Base-by-base conservation (phyloP, 139 green algal genomes). In the Auxenochlorella pyrenoidosa region DNA sequence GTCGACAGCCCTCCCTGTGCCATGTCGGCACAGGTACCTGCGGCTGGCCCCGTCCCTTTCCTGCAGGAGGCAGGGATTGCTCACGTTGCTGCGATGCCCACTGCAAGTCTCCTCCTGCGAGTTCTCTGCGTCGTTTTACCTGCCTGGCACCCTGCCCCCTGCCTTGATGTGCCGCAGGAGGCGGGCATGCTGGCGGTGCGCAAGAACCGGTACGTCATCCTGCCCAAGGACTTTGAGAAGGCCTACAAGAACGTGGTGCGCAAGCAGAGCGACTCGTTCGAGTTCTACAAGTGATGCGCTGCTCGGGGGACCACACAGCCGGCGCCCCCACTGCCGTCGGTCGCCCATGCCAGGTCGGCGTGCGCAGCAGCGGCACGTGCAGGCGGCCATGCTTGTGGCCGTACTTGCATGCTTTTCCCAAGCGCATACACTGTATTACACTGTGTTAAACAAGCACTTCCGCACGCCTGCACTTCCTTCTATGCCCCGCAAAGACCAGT, bases 181-280 rank as follows among this genome's bases (percentile, higher is more conserved):
- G 95, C 95, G 34, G 95, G 95, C 76, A 95, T 98, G 94, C 92
- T 97, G 63, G 98, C 98, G 34, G 98, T 99, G 79, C 94, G 98
- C 65, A 98, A 98, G 89, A 98, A 98, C 92, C 93, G 97, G 34
- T 99, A 99, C 90, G 97, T 99, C 60, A 98, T 99, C 88, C 92
- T 99, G 88, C 95, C 97, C 44, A 99, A 99, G 92, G 98, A 99
- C 91, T 99, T 99, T 89, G 98, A 99, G 89, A 98, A 98, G 93
- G 98, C 95, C 36, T 99, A 99, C 94, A 99, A 99, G 88, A 92
- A 95, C 41, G 97, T 98, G 85, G 95, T 99, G 24, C 43, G 60
- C 21, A 98, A 98, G 92, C 97, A 97, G 89, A 89, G 87, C 26
- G 95, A 97, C 87, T 94, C 98, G 44, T 99, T 99, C 88, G 96